Base-by-base conservation (phyloP, 768 basidiomycete species). In the Lactarius sanguifluus region DNA sequence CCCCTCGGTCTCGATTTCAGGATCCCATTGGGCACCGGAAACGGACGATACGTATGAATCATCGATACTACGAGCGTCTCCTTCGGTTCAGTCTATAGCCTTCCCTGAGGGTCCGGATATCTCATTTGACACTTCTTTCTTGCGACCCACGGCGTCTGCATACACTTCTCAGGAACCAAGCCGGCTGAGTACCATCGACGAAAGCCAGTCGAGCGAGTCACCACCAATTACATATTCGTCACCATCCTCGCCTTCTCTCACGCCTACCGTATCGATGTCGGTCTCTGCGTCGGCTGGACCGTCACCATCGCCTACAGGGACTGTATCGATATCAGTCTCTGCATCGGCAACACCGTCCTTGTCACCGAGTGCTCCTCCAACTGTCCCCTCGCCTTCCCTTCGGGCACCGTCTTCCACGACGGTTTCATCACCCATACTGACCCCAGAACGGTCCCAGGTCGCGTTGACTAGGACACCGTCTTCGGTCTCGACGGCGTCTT, bases 21-120 rank as follows among this genome's bases (percentile, higher is more conserved):
- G 77, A 64, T 79, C 81, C 54, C 70, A 79, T 30, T 92, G 89
- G 88, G 85, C 82, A 2, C 74, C 81, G 3, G 86, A 86, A 71
- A 88, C 86, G 0, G 86, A 90, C 62, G 73, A 80, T 12, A 88
- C 91, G 0, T 93, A 89, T 68, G 91, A 92, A 25, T 92, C 92
- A 0, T 89, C 90, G 1, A 77, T 89, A n/a, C 78, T 94, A 28
- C 79, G 78, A 6, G 86, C 91, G 1, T 91, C 92, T 2, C 89
- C 88, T 20, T 87, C 88, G 25, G 78, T 84, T 4, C 81, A 77
- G 56, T 80, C 81, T 6, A 69, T 77, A 6, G 77, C 78, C 0
- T 73, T 91, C 54, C 85, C 82, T 1, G 90, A 93, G 54, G 83
- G 81, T 5, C 73, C 71, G 10, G 91, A 92, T 69, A 77, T 72